A percentile compares a stretch with the other conserved stretches of the same genome.
Conservation (phyloP, 768 basidiomycete species). For the Pilatotrama ljubarskyi region DNA sequence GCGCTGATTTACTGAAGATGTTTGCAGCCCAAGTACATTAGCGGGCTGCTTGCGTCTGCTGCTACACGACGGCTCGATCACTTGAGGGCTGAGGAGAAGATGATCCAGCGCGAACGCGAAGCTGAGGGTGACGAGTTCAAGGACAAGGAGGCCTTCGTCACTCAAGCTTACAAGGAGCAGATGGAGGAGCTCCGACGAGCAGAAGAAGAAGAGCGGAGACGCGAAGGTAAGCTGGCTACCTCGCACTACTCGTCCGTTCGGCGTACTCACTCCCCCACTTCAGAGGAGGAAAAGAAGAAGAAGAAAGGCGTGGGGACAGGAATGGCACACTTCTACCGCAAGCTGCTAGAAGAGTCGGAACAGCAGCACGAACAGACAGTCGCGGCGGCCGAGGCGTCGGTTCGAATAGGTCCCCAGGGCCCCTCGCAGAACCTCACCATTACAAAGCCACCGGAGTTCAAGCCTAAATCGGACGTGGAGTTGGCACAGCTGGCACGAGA, state of each 20-base stretch:
- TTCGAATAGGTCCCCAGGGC: constrained; percentile 60
- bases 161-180: constrained; percentile 95
- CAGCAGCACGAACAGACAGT: constrained; percentile 85
- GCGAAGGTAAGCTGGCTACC: constrained; percentile 89
- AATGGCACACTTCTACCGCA: constrained; percentile 84
- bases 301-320: constrained; percentile 61
- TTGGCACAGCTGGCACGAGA: constrained; percentile 67
- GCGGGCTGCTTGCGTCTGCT: constrained; percentile 73
- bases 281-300: constrained; percentile 59
- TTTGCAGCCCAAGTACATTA: constrained; percentile 89
- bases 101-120: constrained; percentile 92
- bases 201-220: constrained; percentile 87
- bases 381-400: constrained; percentile 56
- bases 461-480: constrained; percentile 68
- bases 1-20: constrained; percentile 23
- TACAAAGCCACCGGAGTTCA: constrained; percentile 65
- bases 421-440: constrained; percentile 71
- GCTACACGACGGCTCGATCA: constrained; percentile 87
- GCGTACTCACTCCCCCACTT: not conserved
- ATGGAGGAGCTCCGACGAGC: constrained; percentile 88
- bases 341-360: constrained; percentile 76
- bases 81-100: constrained; percentile 94
- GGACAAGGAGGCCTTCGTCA: constrained; percentile 97
- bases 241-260: no score
- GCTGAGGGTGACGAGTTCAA: constrained; percentile 90